Evolutionary conservation across 2,329 filamentous ascomycete genomes (phyloP).

Genomic region (Pseudogymnoascus sp.): DNA sequence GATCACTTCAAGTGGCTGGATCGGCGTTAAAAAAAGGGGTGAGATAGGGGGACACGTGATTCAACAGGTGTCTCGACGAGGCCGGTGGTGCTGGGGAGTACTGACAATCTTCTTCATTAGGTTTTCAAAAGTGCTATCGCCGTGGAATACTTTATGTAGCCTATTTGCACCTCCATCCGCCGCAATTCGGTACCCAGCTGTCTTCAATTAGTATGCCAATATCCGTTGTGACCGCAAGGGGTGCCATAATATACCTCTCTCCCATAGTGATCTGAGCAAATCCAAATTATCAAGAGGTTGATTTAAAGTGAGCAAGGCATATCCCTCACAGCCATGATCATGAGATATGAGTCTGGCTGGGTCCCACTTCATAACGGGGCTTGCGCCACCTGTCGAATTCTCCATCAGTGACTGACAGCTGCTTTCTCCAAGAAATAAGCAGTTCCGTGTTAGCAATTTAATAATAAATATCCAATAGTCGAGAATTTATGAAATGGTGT

Average conservation of each 20-base stretch:
- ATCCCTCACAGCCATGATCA: not conserved
- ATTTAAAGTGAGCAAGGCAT: slow-evolving; percentile 14
- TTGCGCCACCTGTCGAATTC: not conserved
- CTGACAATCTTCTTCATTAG: slow-evolving; percentile 9
- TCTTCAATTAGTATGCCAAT: slow-evolving; percentile 11
- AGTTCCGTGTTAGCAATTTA: not conserved
- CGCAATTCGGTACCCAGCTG: slow-evolving; percentile 65
- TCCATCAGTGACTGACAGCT: not conserved
- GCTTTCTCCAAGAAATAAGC: not conserved
- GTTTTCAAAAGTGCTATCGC: slow-evolving; percentile 6
- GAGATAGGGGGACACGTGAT: not conserved
- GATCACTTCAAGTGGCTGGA: slow-evolving; percentile 60
- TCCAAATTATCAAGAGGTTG: slow-evolving; percentile 12
- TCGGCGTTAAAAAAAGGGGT: not conserved
- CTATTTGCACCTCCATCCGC: slow-evolving; percentile 89
- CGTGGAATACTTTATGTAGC: slow-evolving; percentile 16
- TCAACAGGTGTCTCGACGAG: not conserved
- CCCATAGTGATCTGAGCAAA: slow-evolving; percentile 12
- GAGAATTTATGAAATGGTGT: not conserved
- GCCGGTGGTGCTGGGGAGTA: not conserved
- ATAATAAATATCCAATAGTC: not conserved
- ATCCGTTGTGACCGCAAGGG: slow-evolving; percentile 11
- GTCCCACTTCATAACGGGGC: not conserved
- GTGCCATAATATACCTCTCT: slow-evolving; percentile 13
- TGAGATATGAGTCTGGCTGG: slow-evolving; percentile 4